Percentiles rank a stretch among this genome's conserved stretches.
phyloP scores from a whole-genome alignment of 1,284 basidiomycete species.

The Quambalaria eucalypti region DNA sequence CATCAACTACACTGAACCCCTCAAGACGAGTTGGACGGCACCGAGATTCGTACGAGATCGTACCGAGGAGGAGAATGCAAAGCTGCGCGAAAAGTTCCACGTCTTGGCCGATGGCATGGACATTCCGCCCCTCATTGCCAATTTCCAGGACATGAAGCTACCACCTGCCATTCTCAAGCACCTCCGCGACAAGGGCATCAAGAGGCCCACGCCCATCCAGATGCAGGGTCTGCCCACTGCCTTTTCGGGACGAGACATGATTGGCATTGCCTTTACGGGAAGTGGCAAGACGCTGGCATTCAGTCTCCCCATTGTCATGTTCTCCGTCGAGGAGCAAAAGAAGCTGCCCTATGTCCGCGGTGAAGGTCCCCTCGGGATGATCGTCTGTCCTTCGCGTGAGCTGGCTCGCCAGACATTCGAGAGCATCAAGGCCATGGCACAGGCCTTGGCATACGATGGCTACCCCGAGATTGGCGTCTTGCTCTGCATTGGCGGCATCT shows the following conservation, averaged over 20 bases:
- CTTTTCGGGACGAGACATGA: slow-evolving; percentile 50
- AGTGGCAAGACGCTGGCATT: slow-evolving; percentile 51
- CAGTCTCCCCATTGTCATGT: slow-evolving; percentile 57
- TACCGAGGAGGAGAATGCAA: slow-evolving; percentile 61
- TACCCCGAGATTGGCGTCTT: slow-evolving; percentile 68
- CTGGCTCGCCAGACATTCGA: slow-evolving; percentile 74
- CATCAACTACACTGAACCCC: slow-evolving; percentile 75
- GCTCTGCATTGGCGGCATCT: slow-evolving; percentile 93
- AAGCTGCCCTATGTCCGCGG: slow-evolving; percentile 81
- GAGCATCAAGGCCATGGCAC: slow-evolving; percentile 76
- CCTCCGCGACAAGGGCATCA: slow-evolving; percentile 68
- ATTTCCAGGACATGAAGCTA: slow-evolving; percentile 95
- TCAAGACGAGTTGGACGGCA: slow-evolving; percentile 81
- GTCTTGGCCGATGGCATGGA: slow-evolving; percentile 85
- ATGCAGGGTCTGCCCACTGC: slow-evolving; percentile 92
- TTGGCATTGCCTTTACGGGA: slow-evolving; percentile 51
- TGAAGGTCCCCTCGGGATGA: slow-evolving; percentile 88
- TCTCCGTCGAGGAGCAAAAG: slow-evolving; percentile 66
- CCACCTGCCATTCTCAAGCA: slow-evolving; percentile 68
- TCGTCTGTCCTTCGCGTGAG: slow-evolving; percentile 60
- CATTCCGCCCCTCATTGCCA: slow-evolving; percentile 85
- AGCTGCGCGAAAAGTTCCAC: slow-evolving; percentile 77
- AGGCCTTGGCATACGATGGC: slow-evolving; percentile 66
- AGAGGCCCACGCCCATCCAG: slow-evolving; percentile 86
- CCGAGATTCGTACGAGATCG: slow-evolving; percentile 72